Base-by-base conservation (phyloP, 2,329 filamentous ascomycete species). In the Cercospora sesami region DNA sequence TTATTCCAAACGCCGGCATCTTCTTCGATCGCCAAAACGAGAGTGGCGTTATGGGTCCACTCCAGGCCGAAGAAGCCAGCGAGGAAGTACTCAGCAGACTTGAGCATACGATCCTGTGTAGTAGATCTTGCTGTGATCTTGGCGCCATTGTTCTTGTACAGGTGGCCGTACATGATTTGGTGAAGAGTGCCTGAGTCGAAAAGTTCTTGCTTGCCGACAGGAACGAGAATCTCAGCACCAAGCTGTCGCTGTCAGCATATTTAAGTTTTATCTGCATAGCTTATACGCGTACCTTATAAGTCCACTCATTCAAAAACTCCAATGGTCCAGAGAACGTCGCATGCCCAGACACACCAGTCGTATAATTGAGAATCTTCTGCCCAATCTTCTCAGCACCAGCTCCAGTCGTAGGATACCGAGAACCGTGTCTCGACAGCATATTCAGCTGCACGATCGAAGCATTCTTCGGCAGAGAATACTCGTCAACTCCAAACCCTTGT, bases 11-110 rank as follows among this genome's bases (percentile, higher is more conserved):
- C 68, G 26, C 73, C 74, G 4, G 70, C 73, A 9, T 76, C 74
- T 16, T 83, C 80, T 74, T 93, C 91, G 48, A 92, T 91, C 10
- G 90, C 88, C 14, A 91, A 83, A 73, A 74, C 72, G 28, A 77
- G 64, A 7, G 74, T 75, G n/a, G 73, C 75, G 36, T 77, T 77
- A n/a, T 69, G 84, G 1, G 87, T 84, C 90, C 90, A 93, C 58
- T 90, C 86, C 0, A 92, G 83, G 0, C 91, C 91, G 75, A 93
- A 93, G 81, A 93, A 93, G 0, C 91, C 91, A 5, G 90, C 89
- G 75, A 93, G 80, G 79, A 92, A 93, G 78, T 93, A 90, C 78
- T 93, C 90, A 3, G 90, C 90, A 45, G 86, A 90, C 77, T 93
- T 89, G 23, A 90, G 81, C 91, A 93, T 93, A 26, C 91, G 87